Conservation (phyloP, 1,139 yeast species). For the Chernovozyma aurita region DNA sequence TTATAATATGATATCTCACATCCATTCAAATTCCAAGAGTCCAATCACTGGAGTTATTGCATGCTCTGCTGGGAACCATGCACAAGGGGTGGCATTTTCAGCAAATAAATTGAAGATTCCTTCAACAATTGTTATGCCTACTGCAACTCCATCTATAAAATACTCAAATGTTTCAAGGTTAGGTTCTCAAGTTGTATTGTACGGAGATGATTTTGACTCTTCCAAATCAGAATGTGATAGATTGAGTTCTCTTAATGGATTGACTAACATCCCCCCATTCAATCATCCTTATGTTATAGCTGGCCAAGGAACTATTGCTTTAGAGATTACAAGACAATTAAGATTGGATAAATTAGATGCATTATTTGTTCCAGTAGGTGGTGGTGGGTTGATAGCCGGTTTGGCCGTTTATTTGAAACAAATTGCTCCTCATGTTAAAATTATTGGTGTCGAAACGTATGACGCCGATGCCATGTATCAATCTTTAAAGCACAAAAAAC, state of each 20-base stretch:
- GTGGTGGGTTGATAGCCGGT: conserved; percentile 95
- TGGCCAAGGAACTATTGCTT: conserved; percentile 98
- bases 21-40: conserved; percentile 52
- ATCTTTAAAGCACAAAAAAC: conserved; percentile 55
- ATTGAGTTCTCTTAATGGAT: conserved; percentile 60
- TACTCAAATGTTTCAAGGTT: conserved; percentile 84
- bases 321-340: conserved; percentile 86
- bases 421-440: conserved; percentile 94
- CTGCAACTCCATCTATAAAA: conserved; percentile 92
- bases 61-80: conserved; percentile 98
- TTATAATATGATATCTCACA: conserved; percentile 89
- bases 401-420: conserved; percentile 85
- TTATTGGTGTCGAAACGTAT: conserved; percentile 92
- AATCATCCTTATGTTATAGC: conserved; percentile 98
- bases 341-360: conserved; percentile 76
- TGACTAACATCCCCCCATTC: conserved; percentile 92
- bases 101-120: conserved; percentile 82
- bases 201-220: conserved; percentile 90
- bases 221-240: conserved; percentile 87
- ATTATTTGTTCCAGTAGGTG: conserved; percentile 91
- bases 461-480: conserved; percentile 90
- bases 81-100: conserved; percentile 96
- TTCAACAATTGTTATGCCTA: conserved; percentile 97
- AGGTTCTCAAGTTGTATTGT: conserved; percentile 90
- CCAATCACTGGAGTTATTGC: conserved; percentile 90